These are phyloP conservation scores for Apophysomyces elegans DNA, from an alignment of 371 early-diverging fungal genomes.

Conservation along the genomic window DNA sequence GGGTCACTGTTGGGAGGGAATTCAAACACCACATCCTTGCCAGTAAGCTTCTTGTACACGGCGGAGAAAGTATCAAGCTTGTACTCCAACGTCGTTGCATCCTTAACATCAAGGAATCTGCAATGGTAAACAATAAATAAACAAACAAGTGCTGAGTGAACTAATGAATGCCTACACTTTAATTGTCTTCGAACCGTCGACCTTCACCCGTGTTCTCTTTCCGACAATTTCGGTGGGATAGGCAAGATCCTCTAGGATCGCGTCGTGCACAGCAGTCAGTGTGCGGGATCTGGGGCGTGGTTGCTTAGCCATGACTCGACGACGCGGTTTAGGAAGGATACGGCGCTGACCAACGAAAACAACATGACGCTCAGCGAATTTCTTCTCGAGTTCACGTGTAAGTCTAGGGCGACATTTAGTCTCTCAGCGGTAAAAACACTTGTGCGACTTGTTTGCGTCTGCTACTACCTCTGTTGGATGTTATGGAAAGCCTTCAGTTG, in stretches of 20 bases:
- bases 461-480: conserved; percentile 81
- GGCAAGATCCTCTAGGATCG: conserved; percentile 93
- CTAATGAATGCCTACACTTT: conserved; percentile 75
- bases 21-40: conserved; percentile 97
- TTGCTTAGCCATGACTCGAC: conserved; percentile 86
- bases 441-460: neutral
- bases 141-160: too few relatives aligned
- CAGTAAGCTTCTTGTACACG: conserved; percentile 94
- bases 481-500: conserved; percentile 91
- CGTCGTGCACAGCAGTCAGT: conserved; percentile 93
- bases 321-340: conserved; percentile 90
- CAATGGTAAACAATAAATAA: neutral
- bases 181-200: conserved; percentile 90
- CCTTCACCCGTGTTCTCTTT: conserved; percentile 94
- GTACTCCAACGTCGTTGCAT: conserved; percentile 94
- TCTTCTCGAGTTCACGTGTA: conserved; percentile 98
- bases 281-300: conserved; percentile 94
- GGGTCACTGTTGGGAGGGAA: conserved; percentile 73
- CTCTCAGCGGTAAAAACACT: too few relatives aligned
- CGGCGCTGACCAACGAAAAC: conserved; percentile 94
- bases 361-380: conserved; percentile 97
- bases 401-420: conserved; percentile 45
- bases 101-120: conserved; percentile 95
- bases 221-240: conserved; percentile 98
- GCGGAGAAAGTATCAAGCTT: conserved; percentile 97